Conservation (phyloP, 2,329 filamentous ascomycete species). For the Botrytis pseudocinerea region DNA sequence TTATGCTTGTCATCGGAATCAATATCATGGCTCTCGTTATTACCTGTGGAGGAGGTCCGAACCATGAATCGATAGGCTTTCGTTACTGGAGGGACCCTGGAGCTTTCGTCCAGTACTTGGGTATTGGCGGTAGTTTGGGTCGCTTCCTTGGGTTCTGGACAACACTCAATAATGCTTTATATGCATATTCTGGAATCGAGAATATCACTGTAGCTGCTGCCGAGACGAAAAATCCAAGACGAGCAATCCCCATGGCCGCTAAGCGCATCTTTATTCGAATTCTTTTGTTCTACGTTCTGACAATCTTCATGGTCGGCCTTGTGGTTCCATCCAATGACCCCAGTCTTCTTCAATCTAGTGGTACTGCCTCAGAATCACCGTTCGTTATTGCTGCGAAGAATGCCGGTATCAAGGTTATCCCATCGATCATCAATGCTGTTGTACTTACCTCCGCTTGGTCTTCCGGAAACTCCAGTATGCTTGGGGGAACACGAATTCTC, state of each 20-base stretch:
- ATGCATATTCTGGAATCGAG: constrained; percentile 52
- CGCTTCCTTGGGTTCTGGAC: constrained; percentile 54
- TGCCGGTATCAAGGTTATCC: constrained; percentile 66
- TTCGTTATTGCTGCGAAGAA: constrained; percentile 72
- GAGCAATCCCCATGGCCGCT: constrained; percentile 53
- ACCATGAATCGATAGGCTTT: constrained; percentile 62
- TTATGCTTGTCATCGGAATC: constrained; percentile 62
- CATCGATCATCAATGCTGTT: constrained; percentile 73
- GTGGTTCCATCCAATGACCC: constrained; percentile 57
- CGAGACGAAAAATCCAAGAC: constrained; percentile 54
- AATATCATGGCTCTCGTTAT: constrained; percentile 53
- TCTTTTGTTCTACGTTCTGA: constrained; percentile 55
- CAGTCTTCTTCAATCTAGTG: constrained; percentile 48
- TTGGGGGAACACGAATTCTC: constrained; percentile 59
- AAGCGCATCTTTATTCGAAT: constrained; percentile 55
- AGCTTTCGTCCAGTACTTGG: constrained; percentile 66
- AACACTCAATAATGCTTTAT: constrained; percentile 49
- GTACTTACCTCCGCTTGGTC: constrained; percentile 73
- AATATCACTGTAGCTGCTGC: constrained; percentile 56
- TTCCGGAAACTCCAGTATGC: constrained; percentile 65
- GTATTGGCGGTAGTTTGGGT: constrained; percentile 54
- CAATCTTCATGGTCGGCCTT: constrained; percentile 51
- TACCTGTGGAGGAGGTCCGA: constrained; percentile 58
- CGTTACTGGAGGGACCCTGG: constrained; percentile 52
- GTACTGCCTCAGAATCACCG: constrained; percentile 53